Evolutionary conservation across 2,329 filamentous ascomycete genomes (phyloP), one percentile per base, ranked within the genome.

Genomic region (Cladophialophora carrionii): DNA sequence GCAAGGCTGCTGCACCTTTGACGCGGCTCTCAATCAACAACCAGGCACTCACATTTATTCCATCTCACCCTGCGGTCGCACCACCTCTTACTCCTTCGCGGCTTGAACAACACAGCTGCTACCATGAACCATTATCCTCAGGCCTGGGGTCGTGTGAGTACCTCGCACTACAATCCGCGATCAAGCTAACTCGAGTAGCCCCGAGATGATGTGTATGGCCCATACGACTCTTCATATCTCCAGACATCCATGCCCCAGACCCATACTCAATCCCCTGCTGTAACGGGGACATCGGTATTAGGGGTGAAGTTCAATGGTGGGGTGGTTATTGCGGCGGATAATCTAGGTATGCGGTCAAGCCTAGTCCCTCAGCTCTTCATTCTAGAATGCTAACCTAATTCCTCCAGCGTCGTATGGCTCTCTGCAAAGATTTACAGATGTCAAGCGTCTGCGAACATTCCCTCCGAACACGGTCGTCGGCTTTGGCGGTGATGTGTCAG

Each of bases 221-320:
- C 90, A 74, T 99, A 99, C 80, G 91, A 98, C 81, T 82, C 84
- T 75, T 91, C 92, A 65, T 93, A 94, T 78, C 88, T 98, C 76
- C 87, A 91, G 73, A 82, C 80, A 58, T 74, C 81, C 26, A 84
- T 83, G 61, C 91, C 93, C 64, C 92, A 87, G 76, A 87, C 92
- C 75, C 91, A 96, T 80, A 97, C 95, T 62, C 92, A 96, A 80
- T 88, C 88, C 34, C 95, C 95, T 74, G 89, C 96, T 72, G 95
- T 99, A 68, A 99, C 95, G 59, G 95, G 95, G 76, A 98, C 95
- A 57, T 98, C 95, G 60, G 95, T 99, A 69, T 81, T 99, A 63
- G 95, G 89, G 70, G 85, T 97, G 77, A 98, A 98, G 84, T 99
- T 92, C 85, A 94, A 92, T 76, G 91, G 93, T 72, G 95, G 95